Conservation (phyloP, 768 basidiomycete species). For the Suillus brevipes region DNA sequence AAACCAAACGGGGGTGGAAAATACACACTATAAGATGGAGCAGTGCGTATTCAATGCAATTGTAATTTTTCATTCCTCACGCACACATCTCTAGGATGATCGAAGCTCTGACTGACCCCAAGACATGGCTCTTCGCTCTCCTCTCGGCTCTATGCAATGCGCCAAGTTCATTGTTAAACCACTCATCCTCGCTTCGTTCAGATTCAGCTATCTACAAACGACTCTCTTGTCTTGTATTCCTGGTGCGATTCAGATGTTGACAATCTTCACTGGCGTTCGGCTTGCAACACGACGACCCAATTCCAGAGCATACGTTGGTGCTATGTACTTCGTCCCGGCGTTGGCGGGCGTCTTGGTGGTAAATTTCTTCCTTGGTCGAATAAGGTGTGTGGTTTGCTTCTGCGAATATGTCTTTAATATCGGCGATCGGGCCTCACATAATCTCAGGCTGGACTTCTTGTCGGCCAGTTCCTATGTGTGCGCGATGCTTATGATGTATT, state of each 20-base stretch:
- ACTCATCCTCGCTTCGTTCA: not conserved
- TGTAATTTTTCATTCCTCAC: too few relatives aligned
- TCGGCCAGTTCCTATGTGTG: conserved; percentile 52
- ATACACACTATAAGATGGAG: too few relatives aligned
- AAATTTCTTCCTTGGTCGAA: not conserved
- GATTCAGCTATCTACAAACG: not conserved
- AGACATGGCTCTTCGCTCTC: too few relatives aligned
- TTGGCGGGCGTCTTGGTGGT: not conserved
- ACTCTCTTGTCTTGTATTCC: not conserved
- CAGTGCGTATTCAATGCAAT: too few relatives aligned
- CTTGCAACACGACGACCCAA: not conserved
- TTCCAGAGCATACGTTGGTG: not conserved
- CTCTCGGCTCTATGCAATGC: not conserved
- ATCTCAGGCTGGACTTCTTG: conserved; percentile 32
- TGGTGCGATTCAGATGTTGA: not conserved
- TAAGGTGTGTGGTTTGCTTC: not conserved
- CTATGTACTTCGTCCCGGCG: not conserved
- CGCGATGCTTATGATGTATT: not conserved
- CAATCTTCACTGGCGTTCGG: not conserved
- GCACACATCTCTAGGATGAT: conserved; percentile 24
- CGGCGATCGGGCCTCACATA: not conserved
- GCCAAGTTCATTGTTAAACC: not conserved
- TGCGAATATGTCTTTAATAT: not conserved
- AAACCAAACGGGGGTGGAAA: too few relatives aligned
- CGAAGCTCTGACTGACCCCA: not conserved